Evolutionary conservation across 768 basidiomycete species (phyloP), one percentile per base, ranked within the genome.

Genomic region (Agrocybe pediades): DNA sequence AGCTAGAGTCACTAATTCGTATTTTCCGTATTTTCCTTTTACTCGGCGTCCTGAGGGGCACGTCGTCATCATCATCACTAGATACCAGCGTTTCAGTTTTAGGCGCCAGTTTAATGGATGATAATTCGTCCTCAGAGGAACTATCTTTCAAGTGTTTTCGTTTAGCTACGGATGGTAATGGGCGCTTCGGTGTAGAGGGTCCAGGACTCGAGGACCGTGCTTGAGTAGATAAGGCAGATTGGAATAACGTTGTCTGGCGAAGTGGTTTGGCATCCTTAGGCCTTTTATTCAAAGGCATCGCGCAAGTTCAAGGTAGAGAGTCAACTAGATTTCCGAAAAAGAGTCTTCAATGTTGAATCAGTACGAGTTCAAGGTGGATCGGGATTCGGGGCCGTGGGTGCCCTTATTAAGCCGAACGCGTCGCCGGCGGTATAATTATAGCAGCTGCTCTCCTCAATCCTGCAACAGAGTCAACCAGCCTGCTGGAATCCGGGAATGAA

Each of bases 21-120:
- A 47, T 33, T 46, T 46, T 41, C 9, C 49, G 49, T 17, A 23
- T 51, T 19, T 51, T 51, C 15, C 16, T 16, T 24, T 11, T 19
- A 13, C 15, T 46, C 2, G 21, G 7, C 8, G 29, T 56, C n/a
- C 55, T 50, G 13, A 55, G 43, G 9, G 30, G 42, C 33, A 51
- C 46, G 4, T 40, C 42, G 11, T 49, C 44, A 6, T 56, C 60
- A 13, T 62, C 58, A 21, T 58, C 61, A 52, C 56, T 64, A 39
- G 53, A 54, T 11, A 30, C 43, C 19, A 41, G n/a, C 21, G 46
- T 39, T 16, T 25, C 26, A 17, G 59, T 53, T 39, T 70, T 56
- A 16, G 77, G 70, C 54, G 79, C 79, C 46, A 88, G 80, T 41
- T 62, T 77, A 45, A 87, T 84, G 23, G 71, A 76, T 15, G 72